Conservation (phyloP, 768 basidiomycete genomes). For the Roridomyces roridus region DNA sequence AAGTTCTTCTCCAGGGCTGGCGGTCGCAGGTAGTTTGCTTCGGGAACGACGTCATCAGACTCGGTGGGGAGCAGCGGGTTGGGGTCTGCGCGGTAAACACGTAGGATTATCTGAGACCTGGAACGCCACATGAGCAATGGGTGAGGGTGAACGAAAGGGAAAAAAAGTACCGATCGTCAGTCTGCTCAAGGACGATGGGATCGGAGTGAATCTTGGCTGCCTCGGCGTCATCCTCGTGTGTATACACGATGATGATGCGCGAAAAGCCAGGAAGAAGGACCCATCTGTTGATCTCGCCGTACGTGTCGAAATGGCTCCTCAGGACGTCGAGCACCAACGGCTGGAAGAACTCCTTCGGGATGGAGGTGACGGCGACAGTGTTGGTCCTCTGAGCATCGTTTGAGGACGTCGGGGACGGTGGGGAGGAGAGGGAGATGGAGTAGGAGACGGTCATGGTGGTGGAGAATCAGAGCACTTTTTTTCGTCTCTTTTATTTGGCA, state of each 20-base stretch:
- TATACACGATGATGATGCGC: conserved; percentile 84
- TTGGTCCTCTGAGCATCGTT: conserved; percentile 60
- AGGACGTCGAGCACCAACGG: conserved; percentile 71
- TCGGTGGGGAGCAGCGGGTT: conserved; percentile 57
- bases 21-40: conserved; percentile 69
- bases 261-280: conserved; percentile 84
- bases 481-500: too few species aligned
- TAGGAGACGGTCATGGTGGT: conserved; percentile 17
- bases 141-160: neutral
- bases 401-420: conserved; percentile 20
- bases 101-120: conserved; percentile 58
- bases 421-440: conserved; percentile 24
- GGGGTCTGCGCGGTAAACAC: conserved; percentile 78
- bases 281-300: conserved; percentile 90
- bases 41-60: conserved; percentile 37
- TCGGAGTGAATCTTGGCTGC: conserved; percentile 70
- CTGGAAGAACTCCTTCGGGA: conserved; percentile 82
- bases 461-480: neutral
- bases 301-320: conserved; percentile 71
- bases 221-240: conserved; percentile 66
- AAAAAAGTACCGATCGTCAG: conserved; percentile 49
- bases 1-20: conserved; percentile 91
- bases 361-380: conserved; percentile 79
- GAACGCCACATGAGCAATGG: neutral
- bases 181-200: conserved; percentile 63